Percentiles rank a stretch among this genome's conserved stretches.
These are phyloP conservation scores for Piedraia hortae DNA, from an alignment of 2,329 filamentous ascomycete species.

Conservation along the genomic window DNA sequence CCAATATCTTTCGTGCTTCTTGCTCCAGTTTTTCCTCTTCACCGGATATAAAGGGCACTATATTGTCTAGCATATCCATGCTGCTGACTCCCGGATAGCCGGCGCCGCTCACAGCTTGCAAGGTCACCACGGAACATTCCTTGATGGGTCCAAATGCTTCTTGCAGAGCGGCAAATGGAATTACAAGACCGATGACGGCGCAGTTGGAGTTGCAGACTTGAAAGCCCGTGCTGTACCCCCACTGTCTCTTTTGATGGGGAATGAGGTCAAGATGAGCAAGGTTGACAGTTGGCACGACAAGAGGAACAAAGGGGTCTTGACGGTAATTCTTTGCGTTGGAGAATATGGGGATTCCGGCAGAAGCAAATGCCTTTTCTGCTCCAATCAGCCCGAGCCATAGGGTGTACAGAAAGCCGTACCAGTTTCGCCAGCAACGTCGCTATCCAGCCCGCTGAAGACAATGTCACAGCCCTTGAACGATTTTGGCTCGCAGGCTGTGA, in stretches of 20 bases:
- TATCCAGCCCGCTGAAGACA: conserved; percentile 77
- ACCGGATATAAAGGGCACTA: conserved; percentile 75
- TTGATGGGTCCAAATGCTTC: conserved; percentile 55
- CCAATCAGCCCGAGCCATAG: neutral
- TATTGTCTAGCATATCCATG: conserved; percentile 93
- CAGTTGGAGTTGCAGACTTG: conserved; percentile 96
- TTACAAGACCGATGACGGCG: conserved; percentile 84
- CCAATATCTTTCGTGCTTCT: conserved; percentile 85
- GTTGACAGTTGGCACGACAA: conserved; percentile 90
- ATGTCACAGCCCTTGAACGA: conserved; percentile 60
- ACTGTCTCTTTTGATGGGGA: conserved; percentile 54
- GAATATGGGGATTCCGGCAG: conserved; percentile 71
- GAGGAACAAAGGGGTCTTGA: conserved; percentile 62
- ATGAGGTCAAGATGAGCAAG: conserved; percentile 65
- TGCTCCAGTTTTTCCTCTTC: conserved; percentile 93
- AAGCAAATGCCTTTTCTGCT: conserved; percentile 68
- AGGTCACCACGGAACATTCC: conserved; percentile 63
- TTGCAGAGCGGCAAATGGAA: conserved; percentile 77
- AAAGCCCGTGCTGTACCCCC: conserved; percentile 57
- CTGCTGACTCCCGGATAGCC: conserved; percentile 72
- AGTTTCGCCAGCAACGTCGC: conserved; percentile 74
- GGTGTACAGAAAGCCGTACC: conserved; percentile 23
- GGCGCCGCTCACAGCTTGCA: conserved; percentile 83
- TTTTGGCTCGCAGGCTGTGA: conserved; percentile 57
- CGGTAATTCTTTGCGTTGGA: conserved; percentile 97